Base-by-base conservation (phyloP, 2,329 filamentous ascomycete species). In the Pseudogymnoascus sp. region DNA sequence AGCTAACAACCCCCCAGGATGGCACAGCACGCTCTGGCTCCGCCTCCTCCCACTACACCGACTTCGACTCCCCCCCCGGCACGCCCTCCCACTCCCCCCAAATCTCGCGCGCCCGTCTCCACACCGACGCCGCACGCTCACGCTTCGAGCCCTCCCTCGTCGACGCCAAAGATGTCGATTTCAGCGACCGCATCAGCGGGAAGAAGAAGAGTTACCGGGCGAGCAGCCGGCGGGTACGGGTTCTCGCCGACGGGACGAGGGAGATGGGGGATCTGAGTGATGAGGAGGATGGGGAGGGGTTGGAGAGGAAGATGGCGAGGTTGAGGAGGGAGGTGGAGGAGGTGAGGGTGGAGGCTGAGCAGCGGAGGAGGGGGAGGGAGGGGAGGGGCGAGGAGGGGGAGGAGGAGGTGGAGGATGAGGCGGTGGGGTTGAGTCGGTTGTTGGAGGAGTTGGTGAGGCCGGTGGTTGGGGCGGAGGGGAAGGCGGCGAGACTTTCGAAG, bases 121-220 rank as follows among this genome's bases (percentile, higher is more conserved):
- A 89, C 66, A 86, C 91, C 66, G 83, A 90, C 69, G 84, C 91
- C 73, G 94, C 94, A 47, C 87, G 93, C 63, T 86, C 84, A 33
- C 85, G 87, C 47, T 99, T 99, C 73, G 80, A 88, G 62, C 87
- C 90, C 2, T 80, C 89, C 8, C 82, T 84, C 42, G 85, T 96
- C 33, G 89, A 96, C 72, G 87, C 91, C 5, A 82, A 83, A 61
- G 85, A 88, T 21, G 90, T 89, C 23, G 91, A 97, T 75, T 94
- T 97, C 74, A 96, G 92, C 2, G 92, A 97, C 75, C 88, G 92
- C 62, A 86, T 97, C 38, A 86, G 86, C 64, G 85, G 85, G 56
- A 93, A 93, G 74, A 84, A 90, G 66, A 91, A 89, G 75, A 91
- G 91, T 23, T 97, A 97, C 78, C 87, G 86, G 68, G 86, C 87